phyloP scores from a whole-genome alignment of 495 filamentous ascomycete species.

The Cercophora scortea region DNA sequence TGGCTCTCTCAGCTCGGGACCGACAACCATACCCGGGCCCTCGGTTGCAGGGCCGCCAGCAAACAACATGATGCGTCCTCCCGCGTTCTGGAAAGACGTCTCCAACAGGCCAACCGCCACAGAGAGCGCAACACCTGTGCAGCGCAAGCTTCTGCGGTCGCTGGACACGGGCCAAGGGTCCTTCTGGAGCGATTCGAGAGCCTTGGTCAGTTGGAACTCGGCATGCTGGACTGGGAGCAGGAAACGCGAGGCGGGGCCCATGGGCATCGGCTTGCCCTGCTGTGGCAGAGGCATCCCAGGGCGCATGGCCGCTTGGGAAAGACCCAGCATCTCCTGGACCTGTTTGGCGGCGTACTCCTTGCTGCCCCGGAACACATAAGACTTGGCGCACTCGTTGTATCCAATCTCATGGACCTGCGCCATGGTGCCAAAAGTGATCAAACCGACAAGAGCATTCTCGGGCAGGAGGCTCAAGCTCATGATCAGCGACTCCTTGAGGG shows the following conservation, averaged over 20 bases:
- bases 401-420: conserved; percentile 98
- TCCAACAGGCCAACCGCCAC: conserved; percentile 92
- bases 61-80: conserved; percentile 95
- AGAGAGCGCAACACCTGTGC: conserved; percentile 91
- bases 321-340: conserved; percentile 97
- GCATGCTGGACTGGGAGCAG: conserved; percentile 91
- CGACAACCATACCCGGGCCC: conserved; percentile 94
- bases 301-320: conserved; percentile 58
- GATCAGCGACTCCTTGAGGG: conserved; percentile 91
- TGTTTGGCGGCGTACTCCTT: conserved; percentile 96
- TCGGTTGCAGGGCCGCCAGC: conserved; percentile 93
- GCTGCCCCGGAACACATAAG: conserved; percentile 97
- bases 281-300: conserved; percentile 69
- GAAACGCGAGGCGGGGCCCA: conserved; percentile 82
- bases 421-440: conserved; percentile 97
- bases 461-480: conserved; percentile 95
- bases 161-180: conserved; percentile 98
- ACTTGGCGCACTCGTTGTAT: conserved; percentile 96
- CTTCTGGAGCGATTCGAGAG: conserved; percentile 91
- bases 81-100: conserved; percentile 89
- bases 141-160: conserved; percentile 85
- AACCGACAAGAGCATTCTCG: conserved; percentile 84
- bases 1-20: conserved; percentile 92
- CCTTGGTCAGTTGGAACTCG: conserved; percentile 97
- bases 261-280: conserved; percentile 65